phyloP scores from a whole-genome alignment of 169 alveolate genomes.

The Besnoitia besnoiti region DNA sequence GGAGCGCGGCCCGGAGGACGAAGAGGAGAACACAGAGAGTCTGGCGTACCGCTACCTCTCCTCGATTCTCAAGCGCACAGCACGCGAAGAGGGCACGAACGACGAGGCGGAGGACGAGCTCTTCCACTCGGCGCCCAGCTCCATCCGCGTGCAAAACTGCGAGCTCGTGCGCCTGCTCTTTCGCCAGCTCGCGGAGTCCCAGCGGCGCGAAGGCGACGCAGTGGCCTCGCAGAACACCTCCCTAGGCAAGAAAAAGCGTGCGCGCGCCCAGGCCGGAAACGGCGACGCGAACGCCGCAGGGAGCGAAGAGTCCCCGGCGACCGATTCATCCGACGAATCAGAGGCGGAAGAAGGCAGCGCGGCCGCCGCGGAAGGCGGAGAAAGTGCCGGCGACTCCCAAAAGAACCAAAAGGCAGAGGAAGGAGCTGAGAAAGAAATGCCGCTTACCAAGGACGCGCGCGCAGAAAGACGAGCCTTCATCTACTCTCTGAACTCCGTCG shows the following conservation, averaged over 20 bases:
- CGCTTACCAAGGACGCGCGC: background rate
- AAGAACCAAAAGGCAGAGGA: too few species aligned
- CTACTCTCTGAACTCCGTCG: background rate
- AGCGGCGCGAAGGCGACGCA: background rate
- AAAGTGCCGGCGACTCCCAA: too few species aligned
- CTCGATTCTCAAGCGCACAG: background rate
- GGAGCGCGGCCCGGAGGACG: background rate
- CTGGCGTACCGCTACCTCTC: background rate
- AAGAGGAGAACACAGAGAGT: background rate
- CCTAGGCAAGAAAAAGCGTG: too few species aligned
- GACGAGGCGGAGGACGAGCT: background rate
- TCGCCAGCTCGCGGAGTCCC: background rate
- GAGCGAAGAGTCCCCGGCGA: too few species aligned
- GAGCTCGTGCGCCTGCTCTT: constrained; percentile 7
- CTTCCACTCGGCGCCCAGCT: background rate
- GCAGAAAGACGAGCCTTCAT: background rate
- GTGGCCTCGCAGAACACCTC: background rate
- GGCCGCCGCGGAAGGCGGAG: background rate
- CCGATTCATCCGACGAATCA: too few species aligned
- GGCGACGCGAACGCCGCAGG: background rate
- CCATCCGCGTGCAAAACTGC: constrained; percentile 1
- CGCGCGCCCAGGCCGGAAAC: background rate
- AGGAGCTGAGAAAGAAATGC: background rate
- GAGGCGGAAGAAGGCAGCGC: too few species aligned
- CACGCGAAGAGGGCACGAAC: background rate